These are phyloP conservation scores for Glebionis coronaria DNA, from an alignment of 129 eudicot species.

Conservation along the genomic window DNA sequence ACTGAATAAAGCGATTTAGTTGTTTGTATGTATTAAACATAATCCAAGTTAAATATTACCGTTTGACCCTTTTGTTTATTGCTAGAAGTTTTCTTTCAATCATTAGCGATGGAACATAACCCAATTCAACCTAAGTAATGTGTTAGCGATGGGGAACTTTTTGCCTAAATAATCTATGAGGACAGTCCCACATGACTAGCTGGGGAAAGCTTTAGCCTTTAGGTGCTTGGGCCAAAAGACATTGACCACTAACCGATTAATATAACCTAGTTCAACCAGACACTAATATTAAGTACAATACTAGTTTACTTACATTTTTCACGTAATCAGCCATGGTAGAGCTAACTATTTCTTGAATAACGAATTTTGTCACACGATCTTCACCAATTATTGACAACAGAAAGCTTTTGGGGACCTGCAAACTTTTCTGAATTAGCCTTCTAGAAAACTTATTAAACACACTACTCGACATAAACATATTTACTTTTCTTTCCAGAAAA, in stretches of 20 bases:
- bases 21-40: too few species aligned
- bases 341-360: constrained; percentile 76
- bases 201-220: neutral
- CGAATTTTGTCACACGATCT: constrained; percentile 71
- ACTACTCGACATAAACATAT: neutral
- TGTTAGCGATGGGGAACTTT: neutral
- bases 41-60: too few species aligned
- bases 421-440: constrained; percentile 5
- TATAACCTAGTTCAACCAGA: neutral
- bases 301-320: constrained; percentile 53
- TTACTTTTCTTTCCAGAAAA: too few species aligned
- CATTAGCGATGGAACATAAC: too few species aligned
- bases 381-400: constrained; percentile 72
- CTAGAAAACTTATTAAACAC: constrained; percentile 12
- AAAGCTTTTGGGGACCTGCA: constrained; percentile 77
- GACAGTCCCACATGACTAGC: neutral
- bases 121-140: too few species aligned
- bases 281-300: neutral
- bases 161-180: neutral
- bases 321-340: constrained; percentile 72
- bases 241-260: neutral
- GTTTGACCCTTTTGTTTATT: too few species aligned
- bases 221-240: neutral
- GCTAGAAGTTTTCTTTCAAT: too few species aligned
- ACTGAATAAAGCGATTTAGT: too few species aligned